Evolutionary conservation across 2,329 filamentous ascomycete genomes (phyloP).

Genomic region (Aureobasidium zeae): DNA sequence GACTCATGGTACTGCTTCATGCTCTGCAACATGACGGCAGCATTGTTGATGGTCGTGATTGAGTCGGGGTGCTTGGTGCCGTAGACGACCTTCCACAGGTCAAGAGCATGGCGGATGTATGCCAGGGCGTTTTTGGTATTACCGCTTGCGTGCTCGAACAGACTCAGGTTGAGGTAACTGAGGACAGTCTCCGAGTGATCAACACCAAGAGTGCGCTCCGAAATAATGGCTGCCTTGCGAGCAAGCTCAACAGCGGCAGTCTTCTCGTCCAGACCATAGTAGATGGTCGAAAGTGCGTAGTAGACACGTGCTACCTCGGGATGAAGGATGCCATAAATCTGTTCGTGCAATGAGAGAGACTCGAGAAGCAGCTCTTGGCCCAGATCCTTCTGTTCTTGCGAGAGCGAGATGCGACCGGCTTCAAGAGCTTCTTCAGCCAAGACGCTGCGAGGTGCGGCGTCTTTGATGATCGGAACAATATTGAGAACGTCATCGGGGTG

Average conservation of each 20-base stretch:
- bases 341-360: slow-evolving; percentile 89
- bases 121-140: slow-evolving; percentile 81
- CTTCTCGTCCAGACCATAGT: slow-evolving; percentile 97
- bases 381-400: slow-evolving; percentile 89
- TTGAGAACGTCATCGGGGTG: slow-evolving; percentile 78
- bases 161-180: slow-evolving; percentile 87
- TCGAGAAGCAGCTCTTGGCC: slow-evolving; percentile 94
- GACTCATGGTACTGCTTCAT: slow-evolving; percentile 93
- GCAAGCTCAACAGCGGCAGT: slow-evolving; percentile 89
- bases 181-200: slow-evolving; percentile 91
- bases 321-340: slow-evolving; percentile 96
- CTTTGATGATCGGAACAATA: slow-evolving; percentile 88
- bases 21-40: slow-evolving; percentile 94
- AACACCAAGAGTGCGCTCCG: slow-evolving; percentile 85
- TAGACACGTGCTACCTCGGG: slow-evolving; percentile 94
- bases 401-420: slow-evolving; percentile 89
- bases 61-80: slow-evolving; percentile 89
- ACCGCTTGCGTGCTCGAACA: slow-evolving; percentile 87
- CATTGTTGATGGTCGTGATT: slow-evolving; percentile 98
- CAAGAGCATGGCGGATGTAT: slow-evolving; percentile 85
- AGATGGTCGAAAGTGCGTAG: slow-evolving; percentile 88
- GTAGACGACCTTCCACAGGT: slow-evolving; percentile 96
- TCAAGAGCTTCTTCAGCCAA: slow-evolving; percentile 93
- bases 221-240: slow-evolving; percentile 91
- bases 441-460: slow-evolving; percentile 80